Evolutionary conservation across 129 eudicot genomes (phyloP), one percentile per base, ranked within the genome.

Genomic region (Deinandra increscens): DNA sequence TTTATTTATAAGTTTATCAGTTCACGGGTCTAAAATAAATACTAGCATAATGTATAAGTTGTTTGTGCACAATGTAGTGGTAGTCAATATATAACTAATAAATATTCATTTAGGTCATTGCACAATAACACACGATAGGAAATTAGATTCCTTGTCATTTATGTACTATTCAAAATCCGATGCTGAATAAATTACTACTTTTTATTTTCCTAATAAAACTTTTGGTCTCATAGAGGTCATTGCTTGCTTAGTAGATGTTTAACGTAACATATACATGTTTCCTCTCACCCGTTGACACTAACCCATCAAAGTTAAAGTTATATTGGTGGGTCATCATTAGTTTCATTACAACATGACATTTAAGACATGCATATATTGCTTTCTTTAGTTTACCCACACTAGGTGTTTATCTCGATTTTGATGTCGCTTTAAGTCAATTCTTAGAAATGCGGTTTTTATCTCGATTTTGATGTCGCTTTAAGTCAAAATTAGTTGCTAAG

Each of bases 401-500:
- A n/a, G 61, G 36, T 9, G n/a, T 54, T n/a, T n/a, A n/a, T n/a
- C n/a, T n/a, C n/a, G n/a, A n/a, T n/a, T n/a, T n/a, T n/a, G n/a
- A n/a, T n/a, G n/a, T n/a, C n/a, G n/a, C n/a, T n/a, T n/a, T n/a
- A n/a, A n/a, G 61, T 55, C 14, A 55, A 55, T 55, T 10, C 10
- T 19, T 55, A 23, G 9, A 13, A 1, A 55, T 55, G 61, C 8
- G 23, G 17, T 11, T 55, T n/a, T 10, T 55, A 23, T 23, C 17
- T 23, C 37, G 4, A 55, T 55, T 55, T 55, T 54, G 61, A 54
- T 54, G 34, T 8, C n/a, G 7, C 60, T 20, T 20, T 10, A 50
- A 53, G 60, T 54, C n/a, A 54, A 54, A 54, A 54, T 53, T 29
- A 51, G 59, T n/a, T 44, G 17, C n/a, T 36, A 36, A 36, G 46